A percentile compares a stretch with the other conserved stretches of the same genome.
These are phyloP conservation scores for Claviceps capensis DNA, from an alignment of 2,329 filamentous ascomycete genomes.

Conservation along the genomic window DNA sequence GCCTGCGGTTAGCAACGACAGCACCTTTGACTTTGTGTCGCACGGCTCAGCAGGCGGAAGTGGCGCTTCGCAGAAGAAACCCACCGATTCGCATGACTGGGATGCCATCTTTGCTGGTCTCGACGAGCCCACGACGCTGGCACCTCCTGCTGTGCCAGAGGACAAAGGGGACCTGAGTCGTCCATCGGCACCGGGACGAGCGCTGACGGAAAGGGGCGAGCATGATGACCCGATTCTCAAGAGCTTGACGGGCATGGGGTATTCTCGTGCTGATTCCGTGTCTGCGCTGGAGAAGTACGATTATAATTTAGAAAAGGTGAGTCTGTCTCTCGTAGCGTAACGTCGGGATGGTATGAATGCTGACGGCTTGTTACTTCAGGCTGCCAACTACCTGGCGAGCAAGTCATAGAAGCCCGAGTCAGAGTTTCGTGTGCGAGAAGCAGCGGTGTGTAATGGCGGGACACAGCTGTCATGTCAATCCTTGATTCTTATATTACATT, in stretches of 20 bases:
- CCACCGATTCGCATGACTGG: constrained; percentile 63
- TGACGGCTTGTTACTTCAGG: constrained; percentile 17
- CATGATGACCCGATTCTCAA: constrained; percentile 89
- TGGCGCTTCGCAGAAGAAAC: constrained; percentile 24
- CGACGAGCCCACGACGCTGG: constrained; percentile 36
- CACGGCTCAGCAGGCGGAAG: constrained; percentile 18
- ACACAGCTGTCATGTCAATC: background rate
- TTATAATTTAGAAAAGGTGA: constrained; percentile 88
- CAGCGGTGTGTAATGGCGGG: background rate
- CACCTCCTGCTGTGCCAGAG: constrained; percentile 8
- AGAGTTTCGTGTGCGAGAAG: background rate
- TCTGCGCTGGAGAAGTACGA: constrained; percentile 84
- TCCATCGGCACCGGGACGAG: constrained; percentile 38
- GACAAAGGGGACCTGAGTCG: constrained; percentile 7
- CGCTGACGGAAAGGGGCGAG: constrained; percentile 58
- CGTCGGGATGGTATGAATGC: no score
- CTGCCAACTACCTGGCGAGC: constrained; percentile 42
- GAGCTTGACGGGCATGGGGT: constrained; percentile 82
- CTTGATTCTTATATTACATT: background rate
- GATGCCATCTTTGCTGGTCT: constrained; percentile 83
- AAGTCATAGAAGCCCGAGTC: constrained; percentile 28
- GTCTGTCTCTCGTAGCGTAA: constrained; percentile 16
- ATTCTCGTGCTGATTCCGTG: constrained; percentile 58
- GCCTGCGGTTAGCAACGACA: constrained; percentile 38
- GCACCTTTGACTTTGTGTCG: constrained; percentile 45